Conservation (phyloP, 129 eudicot genomes). For the Pittosporum tobira region DNA sequence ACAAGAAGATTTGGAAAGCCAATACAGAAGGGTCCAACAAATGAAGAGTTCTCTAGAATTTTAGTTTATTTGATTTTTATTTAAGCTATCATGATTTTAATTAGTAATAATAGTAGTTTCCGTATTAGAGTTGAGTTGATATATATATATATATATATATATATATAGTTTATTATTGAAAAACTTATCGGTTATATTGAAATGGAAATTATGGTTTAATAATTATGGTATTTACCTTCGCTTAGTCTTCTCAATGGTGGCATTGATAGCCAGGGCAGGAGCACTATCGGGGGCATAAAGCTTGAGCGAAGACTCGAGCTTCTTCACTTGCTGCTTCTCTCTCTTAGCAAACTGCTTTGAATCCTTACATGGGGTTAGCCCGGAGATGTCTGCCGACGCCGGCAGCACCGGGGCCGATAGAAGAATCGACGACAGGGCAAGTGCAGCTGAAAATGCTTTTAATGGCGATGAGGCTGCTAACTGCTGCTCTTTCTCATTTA, state of each 20-base stretch:
- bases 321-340: constrained; percentile 85
- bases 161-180: no score
- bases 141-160: no score
- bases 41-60: no score
- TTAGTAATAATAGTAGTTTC: no score
- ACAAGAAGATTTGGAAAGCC: no score
- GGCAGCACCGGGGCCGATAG: constrained; percentile 71
- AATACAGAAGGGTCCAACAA: no score
- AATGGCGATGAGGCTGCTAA: constrained; percentile 26
- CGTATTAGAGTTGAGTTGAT: no score
- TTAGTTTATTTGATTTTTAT: no score
- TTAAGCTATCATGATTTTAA: no score
- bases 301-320: constrained; percentile 71
- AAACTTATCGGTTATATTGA: no score
- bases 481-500: neutral
- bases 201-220: no score
- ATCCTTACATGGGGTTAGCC: constrained; percentile 88
- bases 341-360: constrained; percentile 95
- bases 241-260: constrained; percentile 94
- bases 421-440: constrained; percentile 76
- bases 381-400: constrained; percentile 78
- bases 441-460: constrained; percentile 71
- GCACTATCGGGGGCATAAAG: constrained; percentile 91
- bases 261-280: constrained; percentile 91
- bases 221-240: constrained; percentile 53